Evolutionary conservation across 176 grass and related monocot genomes (phyloP).

Genomic region (Phragmites australis): DNA sequence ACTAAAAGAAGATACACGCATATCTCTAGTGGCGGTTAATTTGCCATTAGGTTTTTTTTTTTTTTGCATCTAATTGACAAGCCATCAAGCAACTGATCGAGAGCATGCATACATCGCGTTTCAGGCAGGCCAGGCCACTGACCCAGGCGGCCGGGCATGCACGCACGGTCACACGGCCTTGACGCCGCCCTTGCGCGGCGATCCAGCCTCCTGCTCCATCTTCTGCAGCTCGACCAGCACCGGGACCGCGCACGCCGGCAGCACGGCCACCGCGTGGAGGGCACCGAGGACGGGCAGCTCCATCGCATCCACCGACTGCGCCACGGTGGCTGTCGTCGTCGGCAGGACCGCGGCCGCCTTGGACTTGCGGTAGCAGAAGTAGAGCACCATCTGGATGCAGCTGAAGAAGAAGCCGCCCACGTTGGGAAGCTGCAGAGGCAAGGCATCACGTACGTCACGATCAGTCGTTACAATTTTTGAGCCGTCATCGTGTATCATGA

Average conservation of each 20-base stretch:
- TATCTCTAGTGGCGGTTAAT: neutral
- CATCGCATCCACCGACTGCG: slow-evolving; percentile 28
- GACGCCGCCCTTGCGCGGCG: slow-evolving; percentile 46
- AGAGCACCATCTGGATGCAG: slow-evolving; percentile 68
- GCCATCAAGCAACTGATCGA: neutral
- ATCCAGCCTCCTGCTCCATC: slow-evolving; percentile 39
- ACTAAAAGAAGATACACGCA: neutral
- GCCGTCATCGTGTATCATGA: too few relatives aligned
- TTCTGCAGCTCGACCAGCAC: slow-evolving; percentile 66
- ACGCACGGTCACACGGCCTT: slow-evolving; percentile 15
- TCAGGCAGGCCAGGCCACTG: neutral
- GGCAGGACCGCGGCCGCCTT: slow-evolving; percentile 27
- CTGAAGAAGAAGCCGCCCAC: slow-evolving; percentile 83
- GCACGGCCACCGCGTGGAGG: slow-evolving; percentile 43
- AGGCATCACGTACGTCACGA: neutral
- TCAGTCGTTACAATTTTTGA: neutral
- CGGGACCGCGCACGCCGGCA: slow-evolving; percentile 48
- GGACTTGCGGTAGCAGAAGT: slow-evolving; percentile 65
- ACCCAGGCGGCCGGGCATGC: too few relatives aligned
- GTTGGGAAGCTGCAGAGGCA: slow-evolving; percentile 61
- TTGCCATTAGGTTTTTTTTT: neutral
- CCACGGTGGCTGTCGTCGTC: neutral
- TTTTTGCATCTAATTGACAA: neutral
- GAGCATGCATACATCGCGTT: neutral
- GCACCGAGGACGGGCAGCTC: slow-evolving; percentile 34